Evolutionary conservation across 768 basidiomycete species (phyloP), one percentile per base, ranked within the genome.

Genomic region (Lentinula sp.): DNA sequence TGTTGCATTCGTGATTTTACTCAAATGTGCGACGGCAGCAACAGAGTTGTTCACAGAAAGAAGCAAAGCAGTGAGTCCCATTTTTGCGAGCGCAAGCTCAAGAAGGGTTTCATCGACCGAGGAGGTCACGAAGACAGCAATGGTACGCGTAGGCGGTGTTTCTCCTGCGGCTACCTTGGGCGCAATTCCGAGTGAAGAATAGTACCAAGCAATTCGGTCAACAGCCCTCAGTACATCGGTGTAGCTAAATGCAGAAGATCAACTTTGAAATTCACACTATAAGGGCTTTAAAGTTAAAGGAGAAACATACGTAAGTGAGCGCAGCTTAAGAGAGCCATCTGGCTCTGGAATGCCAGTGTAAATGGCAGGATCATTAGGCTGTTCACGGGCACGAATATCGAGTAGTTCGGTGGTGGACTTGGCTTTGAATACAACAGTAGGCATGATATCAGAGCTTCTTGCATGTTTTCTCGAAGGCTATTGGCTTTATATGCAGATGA

Each of bases 21-120:
- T 70, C 37, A 82, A 68, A 67, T 80, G 77, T 0, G 77, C 77
- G 33, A 81, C 68, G 8, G 80, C 81, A 2, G 77, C 71, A 0
- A 75, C 66, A 0, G 78, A 79, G 67, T 81, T 81, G 70, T 80
- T 81, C 59, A 76, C 72, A 7, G 77, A 78, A 13, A 79, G 61
- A 1, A 79, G 66, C 12, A 79, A 68, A 13, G 76, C 65, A 8
- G 73, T 65, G 12, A 77, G 66, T 23, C 74, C 77, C 54, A 79
- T 67, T 65, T 76, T 78, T 20, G 72, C 70, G 13, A 79, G 71
- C 2, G 78, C 76, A 51, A 77, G 71, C 61, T 78, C 75, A 18
- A 79, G 74, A 4, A 79, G 68, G 2, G 76, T 68, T 56, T 76
- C 74, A 63, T 79, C 76, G 52, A 77, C 70, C 2, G 76, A 72